These are phyloP conservation scores for Botrytis galanthina DNA, from an alignment of 2,329 filamentous ascomycete species.

Conservation along the genomic window DNA sequence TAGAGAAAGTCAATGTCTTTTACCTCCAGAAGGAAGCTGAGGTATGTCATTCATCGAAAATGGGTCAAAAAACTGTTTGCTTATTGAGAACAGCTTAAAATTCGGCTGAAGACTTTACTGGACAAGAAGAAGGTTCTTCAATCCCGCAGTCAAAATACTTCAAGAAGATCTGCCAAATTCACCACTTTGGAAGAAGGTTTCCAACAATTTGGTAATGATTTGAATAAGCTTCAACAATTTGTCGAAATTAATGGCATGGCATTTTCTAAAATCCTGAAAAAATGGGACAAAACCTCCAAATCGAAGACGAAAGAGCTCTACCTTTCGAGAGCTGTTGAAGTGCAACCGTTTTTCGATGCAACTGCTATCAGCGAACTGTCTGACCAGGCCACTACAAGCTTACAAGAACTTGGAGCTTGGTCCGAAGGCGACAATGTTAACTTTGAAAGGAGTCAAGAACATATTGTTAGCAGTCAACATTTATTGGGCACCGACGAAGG, in stretches of 20 bases:
- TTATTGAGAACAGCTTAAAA: conserved; percentile 66
- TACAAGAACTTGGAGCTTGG: conserved; percentile 94
- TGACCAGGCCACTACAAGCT: conserved; percentile 93
- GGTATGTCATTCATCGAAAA: conserved; percentile 52
- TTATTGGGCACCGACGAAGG: conserved; percentile 77
- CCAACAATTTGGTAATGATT: conserved; percentile 91
- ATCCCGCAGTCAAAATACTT: conserved; percentile 70
- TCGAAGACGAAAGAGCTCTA: conserved; percentile 98
- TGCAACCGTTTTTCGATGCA: conserved; percentile 97
- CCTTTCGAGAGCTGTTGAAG: conserved; percentile 90
- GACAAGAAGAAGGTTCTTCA: conserved; percentile 95
- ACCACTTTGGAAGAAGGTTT: conserved; percentile 95
- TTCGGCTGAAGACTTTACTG: conserved; percentile 84
- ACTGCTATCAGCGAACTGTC: conserved; percentile 95
- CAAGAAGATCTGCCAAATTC: conserved; percentile 88
- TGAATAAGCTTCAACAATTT: conserved; percentile 98
- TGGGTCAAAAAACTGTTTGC: background rate
- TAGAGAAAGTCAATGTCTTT: conserved; percentile 97
- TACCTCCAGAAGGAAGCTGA: conserved; percentile 98
- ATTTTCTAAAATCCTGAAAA: conserved; percentile 98
- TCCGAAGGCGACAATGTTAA: conserved; percentile 92
- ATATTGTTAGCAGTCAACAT: conserved; percentile 64
- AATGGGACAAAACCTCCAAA: conserved; percentile 99
- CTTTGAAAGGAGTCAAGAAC: conserved; percentile 62
- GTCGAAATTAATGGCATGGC: conserved; percentile 97